Base-by-base conservation (phyloP, 148 eudicot species). In the Camellia japonica region DNA sequence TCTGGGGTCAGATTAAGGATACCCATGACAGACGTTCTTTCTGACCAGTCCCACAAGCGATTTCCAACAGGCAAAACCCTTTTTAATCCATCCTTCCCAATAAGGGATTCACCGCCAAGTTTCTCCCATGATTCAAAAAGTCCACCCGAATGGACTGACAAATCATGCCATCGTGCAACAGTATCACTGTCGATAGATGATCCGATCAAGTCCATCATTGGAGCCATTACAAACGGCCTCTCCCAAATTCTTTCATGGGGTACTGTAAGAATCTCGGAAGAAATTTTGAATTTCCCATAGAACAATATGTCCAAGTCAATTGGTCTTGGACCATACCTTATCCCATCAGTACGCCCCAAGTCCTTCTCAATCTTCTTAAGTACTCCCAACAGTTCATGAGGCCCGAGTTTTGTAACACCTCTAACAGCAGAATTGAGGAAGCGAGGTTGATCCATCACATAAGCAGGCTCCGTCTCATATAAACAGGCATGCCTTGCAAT, bases 191-290 rank as follows among this genome's bases (percentile, higher is more conserved):
- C 94, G 42, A 85, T 64, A 61, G 82, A 85, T 11, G 86, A 83
- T 42, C 97, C 99, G 13, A 95, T 67, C 44, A 93, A 77, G 82
- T 95, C 99, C 63, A 93, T 72, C 54, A 95, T 78, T 13, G 99
- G 99, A 65, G 97, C 97, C 93, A 95, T 81, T 61, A 93, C 99
- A 85, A 95, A 95, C 51, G 97, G 93, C 76, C 99, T 95, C 83
- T 93, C 98, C 92, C 94, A 93, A 68, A 95, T 92, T 87, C 95
- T 88, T 83, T 93, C 97, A 80, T 95, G 99, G 44, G 98, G 99
- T 74, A 95, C 81, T 3, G 83, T 84, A 20, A 95, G 97, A 81
- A 72, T 84, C 11, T 90, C 97, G 3, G 97, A 90, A 60, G 75
- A 62, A 51, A 95, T 85, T 74, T 79, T 88, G 77, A 78, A 85